These are phyloP conservation scores for Starmera caribaea DNA, from an alignment of 805 yeast species.

Conservation along the genomic window DNA sequence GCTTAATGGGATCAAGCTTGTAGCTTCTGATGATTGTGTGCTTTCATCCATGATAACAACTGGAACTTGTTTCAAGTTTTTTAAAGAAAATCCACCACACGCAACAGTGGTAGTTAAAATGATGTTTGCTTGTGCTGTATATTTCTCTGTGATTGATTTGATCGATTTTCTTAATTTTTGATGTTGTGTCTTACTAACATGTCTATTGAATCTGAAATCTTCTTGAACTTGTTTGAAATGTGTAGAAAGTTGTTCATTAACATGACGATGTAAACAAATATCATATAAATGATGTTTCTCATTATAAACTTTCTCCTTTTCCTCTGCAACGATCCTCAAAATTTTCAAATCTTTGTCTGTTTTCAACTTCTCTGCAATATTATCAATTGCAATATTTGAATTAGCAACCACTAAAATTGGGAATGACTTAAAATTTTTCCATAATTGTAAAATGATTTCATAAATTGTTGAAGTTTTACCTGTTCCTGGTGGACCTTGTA, in stretches of 20 bases:
- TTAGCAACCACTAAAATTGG: conserved; percentile 71
- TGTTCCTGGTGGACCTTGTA: conserved; percentile 81
- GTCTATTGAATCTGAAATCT: conserved; percentile 34
- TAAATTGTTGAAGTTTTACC: conserved; percentile 70
- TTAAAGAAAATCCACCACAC: conserved; percentile 59
- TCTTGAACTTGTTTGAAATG: conserved; percentile 31
- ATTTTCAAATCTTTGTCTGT: conserved; percentile 38
- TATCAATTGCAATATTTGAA: conserved; percentile 67
- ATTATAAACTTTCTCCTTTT: conserved; percentile 54
- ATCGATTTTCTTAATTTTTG: conserved; percentile 38
- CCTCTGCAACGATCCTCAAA: conserved; percentile 47
- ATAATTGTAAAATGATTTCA: conserved; percentile 48
- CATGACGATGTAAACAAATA: conserved; percentile 56
- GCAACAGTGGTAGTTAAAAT: conserved; percentile 67
- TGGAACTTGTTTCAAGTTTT: conserved; percentile 51
- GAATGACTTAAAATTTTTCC: conserved; percentile 42
- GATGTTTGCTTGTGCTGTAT: conserved; percentile 56
- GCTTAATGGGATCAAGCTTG: conserved; percentile 60
- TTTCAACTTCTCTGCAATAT: conserved; percentile 61
- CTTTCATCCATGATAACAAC: conserved; percentile 74
- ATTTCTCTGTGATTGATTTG: conserved; percentile 35
- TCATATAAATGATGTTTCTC: conserved; percentile 45
- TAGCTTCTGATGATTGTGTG: conserved; percentile 68
- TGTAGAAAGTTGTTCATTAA: conserved; percentile 38
- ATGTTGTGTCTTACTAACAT: conserved; percentile 37